Conservation (phyloP, 2,329 filamentous ascomycete genomes). For the Pseudocercospora fijiensis region DNA sequence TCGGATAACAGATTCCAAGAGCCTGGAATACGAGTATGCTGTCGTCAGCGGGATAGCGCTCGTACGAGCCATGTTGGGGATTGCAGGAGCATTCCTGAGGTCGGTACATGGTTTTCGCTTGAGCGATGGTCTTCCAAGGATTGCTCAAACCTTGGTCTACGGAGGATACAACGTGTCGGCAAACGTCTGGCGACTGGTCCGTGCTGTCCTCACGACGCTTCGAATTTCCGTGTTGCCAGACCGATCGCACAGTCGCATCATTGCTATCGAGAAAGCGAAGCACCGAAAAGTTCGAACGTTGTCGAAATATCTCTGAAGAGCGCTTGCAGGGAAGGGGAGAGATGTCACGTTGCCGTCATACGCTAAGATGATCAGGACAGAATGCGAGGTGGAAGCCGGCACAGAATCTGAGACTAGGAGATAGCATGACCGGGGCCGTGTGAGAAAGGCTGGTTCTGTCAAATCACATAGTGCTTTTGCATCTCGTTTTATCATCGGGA, state of each 20-base stretch:
- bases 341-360: slow-evolving; percentile 5
- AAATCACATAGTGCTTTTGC: neutral
- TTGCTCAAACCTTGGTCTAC: neutral
- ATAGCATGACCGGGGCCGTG: neutral
- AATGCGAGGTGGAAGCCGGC: neutral
- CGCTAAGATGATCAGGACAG: neutral
- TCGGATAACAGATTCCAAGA: neutral
- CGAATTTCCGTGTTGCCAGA: too few species aligned
- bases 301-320: neutral
- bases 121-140: neutral
- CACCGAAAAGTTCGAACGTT: neutral
- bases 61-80: neutral
- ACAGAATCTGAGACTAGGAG: slow-evolving; percentile 1
- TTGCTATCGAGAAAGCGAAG: neutral
- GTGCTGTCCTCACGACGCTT: neutral
- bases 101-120: neutral
- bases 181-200: neutral
- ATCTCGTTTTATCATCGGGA: slow-evolving; percentile 3
- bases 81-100: neutral
- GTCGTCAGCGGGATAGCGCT: neutral
- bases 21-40: neutral
- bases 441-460: neutral
- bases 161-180: neutral
- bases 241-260: neutral
- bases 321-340: neutral